Conservation (phyloP, 352 stramenopile genomes). For the Phytopythium oedochilum region DNA sequence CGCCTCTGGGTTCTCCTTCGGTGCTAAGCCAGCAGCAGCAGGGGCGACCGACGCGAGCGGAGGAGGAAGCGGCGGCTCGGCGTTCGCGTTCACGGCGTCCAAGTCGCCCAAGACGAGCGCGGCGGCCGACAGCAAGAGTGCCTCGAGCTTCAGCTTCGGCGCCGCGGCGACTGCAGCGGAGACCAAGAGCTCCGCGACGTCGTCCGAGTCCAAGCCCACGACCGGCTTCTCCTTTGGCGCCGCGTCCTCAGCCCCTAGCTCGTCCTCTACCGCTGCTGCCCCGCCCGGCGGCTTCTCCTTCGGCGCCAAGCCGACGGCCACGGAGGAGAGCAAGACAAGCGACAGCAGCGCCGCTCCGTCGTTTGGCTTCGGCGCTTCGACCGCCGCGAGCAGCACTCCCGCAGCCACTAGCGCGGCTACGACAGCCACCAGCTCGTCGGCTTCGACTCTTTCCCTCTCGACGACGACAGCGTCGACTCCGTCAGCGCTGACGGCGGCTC, state of each 20-base stretch:
- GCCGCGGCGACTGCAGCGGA: conserved; percentile 1
- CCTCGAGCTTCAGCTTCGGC: conserved; percentile 25
- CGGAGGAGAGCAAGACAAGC: conserved; percentile 24
- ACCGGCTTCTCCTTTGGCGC: conserved; percentile 30
- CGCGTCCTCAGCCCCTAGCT: conserved; percentile 4
- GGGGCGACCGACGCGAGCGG: conserved; percentile 7
- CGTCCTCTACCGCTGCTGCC: conserved; percentile 9
- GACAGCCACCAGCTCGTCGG: conserved; percentile 10
- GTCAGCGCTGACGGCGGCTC: conserved; percentile 20
- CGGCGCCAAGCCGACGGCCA: conserved; percentile 16
- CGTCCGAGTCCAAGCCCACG: conserved; percentile 11
- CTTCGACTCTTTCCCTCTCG: not conserved
- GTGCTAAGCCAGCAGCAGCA: conserved; percentile 13
- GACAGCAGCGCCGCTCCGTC: conserved; percentile 8
- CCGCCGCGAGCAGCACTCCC: conserved; percentile 5
- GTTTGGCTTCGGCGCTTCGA: conserved; percentile 24
- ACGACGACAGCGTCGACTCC: conserved; percentile 12
- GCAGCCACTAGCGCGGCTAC: conserved; percentile 13
- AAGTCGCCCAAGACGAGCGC: conserved; percentile 18
- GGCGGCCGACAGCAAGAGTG: conserved; percentile 13
- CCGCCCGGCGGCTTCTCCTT: conserved; percentile 37
- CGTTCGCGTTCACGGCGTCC: conserved; percentile 17
- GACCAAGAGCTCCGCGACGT: conserved; percentile 4
- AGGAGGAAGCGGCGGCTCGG: not conserved
- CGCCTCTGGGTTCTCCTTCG: conserved; percentile 38